Evolutionary conservation across 768 basidiomycete genomes (phyloP), one percentile per base, ranked within the genome.

Genomic region (Leucogyrophana mollusca): DNA sequence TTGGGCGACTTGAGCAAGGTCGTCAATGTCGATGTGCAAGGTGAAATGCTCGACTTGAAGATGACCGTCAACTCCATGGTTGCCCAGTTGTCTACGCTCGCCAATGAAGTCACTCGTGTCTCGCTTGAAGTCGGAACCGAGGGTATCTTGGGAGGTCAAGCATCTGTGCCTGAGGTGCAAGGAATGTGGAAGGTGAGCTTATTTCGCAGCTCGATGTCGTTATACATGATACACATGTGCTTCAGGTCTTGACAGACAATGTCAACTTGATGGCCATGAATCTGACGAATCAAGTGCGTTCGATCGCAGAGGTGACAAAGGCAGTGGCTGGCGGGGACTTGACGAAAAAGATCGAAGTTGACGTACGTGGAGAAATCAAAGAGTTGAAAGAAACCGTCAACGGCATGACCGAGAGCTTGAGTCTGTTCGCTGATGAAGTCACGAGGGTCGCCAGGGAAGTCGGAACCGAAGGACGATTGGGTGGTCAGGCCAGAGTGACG

Each of bases 281-380:
- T 56, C 66, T 93, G 61, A 94, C 90, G 40, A 86, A 88, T 52
- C 90, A 94, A 77, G 92, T 94, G 52, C 85, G 95, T 46, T 89
- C 87, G 40, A 83, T 85, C 56, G 90, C 93, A 1, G 79, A 88
- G 56, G 95, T 98, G 33, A 97, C 95, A 17, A 94, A 92, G 65
- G 95, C 94, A 10, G 94, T 98, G 32, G 93, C 94, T 2, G 77
- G 82, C 27, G 95, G 95, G 22, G 94, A 98, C 63, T 73, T 98
- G 62, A 92, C 88, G 8, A 89, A 93, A 73, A 93, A 89, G 72
- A 93, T 95, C 59, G 85, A 85, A 47, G 91, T 94, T 53, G 87
- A 93, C 53, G 93, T 91, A 35, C 81, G 87, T 32, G 94, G 94
- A 11, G 94, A 97, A 73, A 95, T 97, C 63, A 69, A 88, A 49